Evolutionary conservation across 2,329 filamentous ascomycete species (phyloP), one percentile per base, ranked within the genome.

Genomic region (Venturia asperata): DNA sequence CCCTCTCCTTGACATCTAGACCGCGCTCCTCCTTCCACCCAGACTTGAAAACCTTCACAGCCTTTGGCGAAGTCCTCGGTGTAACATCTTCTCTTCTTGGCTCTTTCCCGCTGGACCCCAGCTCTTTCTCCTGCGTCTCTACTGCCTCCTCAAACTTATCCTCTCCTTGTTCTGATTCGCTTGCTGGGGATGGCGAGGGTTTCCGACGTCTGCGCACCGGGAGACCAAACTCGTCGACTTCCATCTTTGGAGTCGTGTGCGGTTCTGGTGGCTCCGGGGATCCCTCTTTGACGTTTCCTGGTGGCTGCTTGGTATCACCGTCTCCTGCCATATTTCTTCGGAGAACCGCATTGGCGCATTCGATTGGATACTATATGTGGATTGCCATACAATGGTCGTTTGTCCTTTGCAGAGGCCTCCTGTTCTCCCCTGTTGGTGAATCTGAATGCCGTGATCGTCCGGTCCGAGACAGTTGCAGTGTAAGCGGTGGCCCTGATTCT

Each of bases 191-290:
- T 9, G 52, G 52, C 19, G 52, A 58, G n/a, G 52, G 52, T 21
- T 37, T 58, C n/a, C 52, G 52, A 34, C 52, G 52, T 7, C 27
- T 37, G 63, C 70, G 70, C n/a, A 74, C 67, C 21, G 74, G 73
- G 41, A 77, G 67, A 5, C 75, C 75, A 66, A 76, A 77, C 65
- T 77, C 75, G 63, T 77, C 75, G 9, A 73, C 69, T 39, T 68
- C 70, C 11, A 70, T 68, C 21, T 70, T 66, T 49, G 73, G 68
- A n/a, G 43, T 27, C 19, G 21, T 55, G 11, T 15, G 41, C 13
- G 24, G 5, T 41, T 63, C 42, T 27, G 60, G 37, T 61, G 60
- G 27, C 6, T 61, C n/a, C 34, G 60, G 39, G 41, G 45, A 39
- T 62, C n/a, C 52, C 24, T 42, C 17, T 37, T 64, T 9, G 37